Base-by-base conservation (phyloP, 2,329 filamentous ascomycete species). In the Tolypocladium ovalisporum region DNA sequence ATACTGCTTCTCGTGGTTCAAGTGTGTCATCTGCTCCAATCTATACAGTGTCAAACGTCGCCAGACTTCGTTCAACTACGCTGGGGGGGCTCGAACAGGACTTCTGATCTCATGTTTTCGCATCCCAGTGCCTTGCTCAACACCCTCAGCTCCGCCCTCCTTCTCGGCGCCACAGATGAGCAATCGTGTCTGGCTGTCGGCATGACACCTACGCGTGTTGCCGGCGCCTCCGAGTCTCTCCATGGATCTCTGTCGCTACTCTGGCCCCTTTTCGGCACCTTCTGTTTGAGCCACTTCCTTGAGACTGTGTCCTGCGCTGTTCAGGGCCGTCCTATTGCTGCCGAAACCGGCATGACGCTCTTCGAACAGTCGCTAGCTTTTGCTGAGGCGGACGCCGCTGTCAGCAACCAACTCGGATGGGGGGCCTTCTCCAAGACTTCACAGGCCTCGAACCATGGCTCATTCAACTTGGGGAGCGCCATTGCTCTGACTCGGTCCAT, bases 361-460 rank as follows among this genome's bases (percentile, higher is more conserved):
- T 96, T 97, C 66, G 94, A 99, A 69, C 92, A 97, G 67, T 97
- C 92, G 0, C 78, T 99, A 10, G 93, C 93, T 2, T 99, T 97
- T 73, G 90, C 93, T 13, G 94, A 99, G 71, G 93, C 93, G 10
- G 94, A 99, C 70, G 87, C 89, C 35, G 88, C 92, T 62, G 86
- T 97, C 52, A 86, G 86, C 64, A 89, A 86, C 62, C 88, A 91
- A 54, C 81, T 96, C 17, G 87, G 87, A 15, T 83, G 91, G 70
- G 84, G 86, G 0, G 65, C 84, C 1, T 87, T 89, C 62, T 68
- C 80, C 56, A 76, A 79, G 51, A 71, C 74, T 15, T 72, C 75
- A 32, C 72, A 75, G 34, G 66, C 73, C 29, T 65, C 73, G 2
- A 71, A 66, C 53, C 57, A 62, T 3, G 34, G 59, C 32, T 52